Evolutionary conservation across 2,329 filamentous ascomycete species (phyloP), one percentile per base, ranked within the genome.

Genomic region (Berkeleyomyces basicola): DNA sequence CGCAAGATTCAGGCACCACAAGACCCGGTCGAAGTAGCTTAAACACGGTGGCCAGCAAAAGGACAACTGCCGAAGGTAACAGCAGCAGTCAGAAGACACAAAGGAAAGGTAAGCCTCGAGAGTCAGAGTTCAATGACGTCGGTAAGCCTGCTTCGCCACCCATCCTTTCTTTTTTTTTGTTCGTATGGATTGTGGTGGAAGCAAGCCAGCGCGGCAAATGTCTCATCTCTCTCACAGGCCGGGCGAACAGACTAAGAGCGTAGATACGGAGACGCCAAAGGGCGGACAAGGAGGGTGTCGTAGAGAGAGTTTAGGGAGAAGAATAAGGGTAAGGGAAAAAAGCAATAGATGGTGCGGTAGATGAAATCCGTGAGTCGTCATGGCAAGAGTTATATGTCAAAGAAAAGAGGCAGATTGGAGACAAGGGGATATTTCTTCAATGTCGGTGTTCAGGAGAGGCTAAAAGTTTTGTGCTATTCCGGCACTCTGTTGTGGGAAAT

Each of bases 401-500:
- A 36, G 40, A 37, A n/a, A 55, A 36, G 40, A 37, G 23, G 4
- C 10, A 47, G n/a, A 31, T 37, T n/a, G 9, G 40, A 46, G 36
- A 44, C 36, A 47, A 40, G 14, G 53, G 61, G 40, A 63, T 55
- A 23, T 40, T 51, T 59, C 57, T 47, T 61, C 65, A 37, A 33
- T 31, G 60, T 31, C 42, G 23, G 53, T 23, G 11, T 47, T 16
- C 16, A 46, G 6, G 2, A 3, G 51, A 39, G 6, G 57, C 72
- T 82, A 97, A 70, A 99, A 99, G 74, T 99, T 99, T 75, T 97
- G 93, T 40, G 93, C 88, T 69, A 99, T 96, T 64, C 93, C 93
- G 46, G 89, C 89, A 69, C 88, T 95, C 76, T 95, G 90, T 71
- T 95, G 89, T 9, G 92, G 91, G 70, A 88, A 95, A 66, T 93